Conservation (phyloP, 306 rosid genomes). For the Pterocarpus santalinus region DNA sequence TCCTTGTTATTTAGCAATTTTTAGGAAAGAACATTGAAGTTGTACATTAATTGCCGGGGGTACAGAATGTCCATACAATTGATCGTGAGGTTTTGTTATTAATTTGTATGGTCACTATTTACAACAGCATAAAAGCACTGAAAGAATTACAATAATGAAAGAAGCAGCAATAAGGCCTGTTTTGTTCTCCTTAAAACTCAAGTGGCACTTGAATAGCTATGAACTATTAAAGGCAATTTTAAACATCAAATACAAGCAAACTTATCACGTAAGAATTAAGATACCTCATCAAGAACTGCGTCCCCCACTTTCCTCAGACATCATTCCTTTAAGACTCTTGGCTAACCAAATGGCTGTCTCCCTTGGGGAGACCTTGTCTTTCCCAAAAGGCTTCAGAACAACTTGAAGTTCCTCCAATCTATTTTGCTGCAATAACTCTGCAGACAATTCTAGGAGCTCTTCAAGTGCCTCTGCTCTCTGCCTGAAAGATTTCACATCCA, state of each 20-base stretch:
- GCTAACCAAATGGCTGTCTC: slow-evolving; percentile 99
- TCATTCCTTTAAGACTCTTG: slow-evolving; percentile 96
- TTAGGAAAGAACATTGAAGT: not conserved
- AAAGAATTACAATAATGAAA: slow-evolving; percentile 70
- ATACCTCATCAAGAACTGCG: slow-evolving; percentile 62
- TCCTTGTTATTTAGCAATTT: not conserved
- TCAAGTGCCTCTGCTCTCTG: slow-evolving; percentile 99
- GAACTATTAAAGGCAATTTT: slow-evolving; percentile 48
- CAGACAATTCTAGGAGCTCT: slow-evolving; percentile 94
- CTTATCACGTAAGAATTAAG: slow-evolving; percentile 44
- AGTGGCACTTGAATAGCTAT: slow-evolving; percentile 57
- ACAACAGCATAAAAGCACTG: slow-evolving; percentile 71
- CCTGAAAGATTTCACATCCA: slow-evolving; percentile 90
- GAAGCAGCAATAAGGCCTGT: slow-evolving; percentile 32
- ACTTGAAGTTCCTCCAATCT: slow-evolving; percentile 93
- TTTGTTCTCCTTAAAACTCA: slow-evolving; percentile 54
- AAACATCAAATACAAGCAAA: slow-evolving; percentile 47
- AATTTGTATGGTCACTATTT: slow-evolving; percentile 75
- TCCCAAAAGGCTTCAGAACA: slow-evolving; percentile 94
- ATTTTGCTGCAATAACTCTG: slow-evolving; percentile 87
- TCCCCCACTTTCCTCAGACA: slow-evolving; percentile 73
- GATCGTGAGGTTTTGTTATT: slow-evolving; percentile 49
- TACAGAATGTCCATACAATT: slow-evolving; percentile 49
- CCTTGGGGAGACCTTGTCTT: slow-evolving; percentile 95
- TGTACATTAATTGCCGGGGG: slow-evolving; percentile 5